A percentile compares a stretch with the other conserved stretches of the same genome.
Evolutionary conservation across 179 eudicot genomes (phyloP).

Genomic region (Spergularia azorica): DNA sequence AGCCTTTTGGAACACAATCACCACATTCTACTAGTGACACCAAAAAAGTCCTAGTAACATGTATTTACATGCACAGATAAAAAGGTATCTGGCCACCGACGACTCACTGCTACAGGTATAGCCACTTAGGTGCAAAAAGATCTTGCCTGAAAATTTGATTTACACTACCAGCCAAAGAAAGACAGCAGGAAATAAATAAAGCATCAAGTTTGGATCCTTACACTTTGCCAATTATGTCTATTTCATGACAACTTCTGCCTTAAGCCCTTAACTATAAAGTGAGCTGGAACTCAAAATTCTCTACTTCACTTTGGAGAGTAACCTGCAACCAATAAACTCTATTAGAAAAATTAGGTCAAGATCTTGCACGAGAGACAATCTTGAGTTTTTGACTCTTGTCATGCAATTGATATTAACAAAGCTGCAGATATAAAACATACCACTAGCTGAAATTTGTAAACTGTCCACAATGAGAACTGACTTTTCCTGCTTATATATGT

Average conservation of each 20-base stretch:
- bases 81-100: background rate
- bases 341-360: background rate
- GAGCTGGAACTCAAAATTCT: conserved; percentile 6
- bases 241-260: conserved; percentile 6
- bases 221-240: conserved; percentile 15
- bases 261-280: conserved; percentile 6
- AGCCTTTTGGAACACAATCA: background rate
- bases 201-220: conserved; percentile 15
- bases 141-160: background rate
- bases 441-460: conserved; percentile 15
- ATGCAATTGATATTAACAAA: background rate
- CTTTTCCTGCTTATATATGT: background rate
- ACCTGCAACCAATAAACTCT: conserved; percentile 17
- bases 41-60: background rate
- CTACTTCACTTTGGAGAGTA: background rate
- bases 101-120: background rate
- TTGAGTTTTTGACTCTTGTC: background rate
- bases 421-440: conserved; percentile 13
- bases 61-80: background rate
- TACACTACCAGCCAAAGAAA: background rate
- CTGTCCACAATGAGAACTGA: background rate
- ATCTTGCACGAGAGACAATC: background rate
- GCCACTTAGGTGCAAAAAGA: background rate
- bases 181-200: background rate
- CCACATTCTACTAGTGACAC: background rate